A percentile compares a stretch with the other conserved stretches of the same genome.
These are phyloP conservation scores for Maudiozyma pseudohumilis DNA, from an alignment of 805 yeast species.

Conservation along the genomic window DNA sequence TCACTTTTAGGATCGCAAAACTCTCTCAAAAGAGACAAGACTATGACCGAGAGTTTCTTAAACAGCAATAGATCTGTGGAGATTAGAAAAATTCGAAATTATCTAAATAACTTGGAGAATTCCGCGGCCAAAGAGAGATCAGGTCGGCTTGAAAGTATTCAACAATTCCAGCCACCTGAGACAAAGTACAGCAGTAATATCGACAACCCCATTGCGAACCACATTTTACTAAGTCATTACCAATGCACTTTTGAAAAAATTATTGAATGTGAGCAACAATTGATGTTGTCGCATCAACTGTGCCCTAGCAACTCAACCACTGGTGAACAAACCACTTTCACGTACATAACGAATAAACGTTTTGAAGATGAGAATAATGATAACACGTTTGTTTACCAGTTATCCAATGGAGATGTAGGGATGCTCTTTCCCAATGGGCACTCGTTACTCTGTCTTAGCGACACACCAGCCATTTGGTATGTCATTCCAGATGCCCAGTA, in stretches of 20 bases:
- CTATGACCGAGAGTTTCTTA: not conserved
- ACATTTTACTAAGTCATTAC: slow-evolving; percentile 36
- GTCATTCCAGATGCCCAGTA: slow-evolving; percentile 36
- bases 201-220: slow-evolving; percentile 28
- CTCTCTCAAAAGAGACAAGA: not conserved
- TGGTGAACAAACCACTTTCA: not conserved
- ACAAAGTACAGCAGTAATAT: slow-evolving; percentile 13
- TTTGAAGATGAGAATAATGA: not conserved
- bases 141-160: not conserved
- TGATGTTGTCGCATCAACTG: not conserved
- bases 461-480: slow-evolving; percentile 52
- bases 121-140: not conserved
- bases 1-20: not conserved
- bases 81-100: not conserved
- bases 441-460: slow-evolving; percentile 57
- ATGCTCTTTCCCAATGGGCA: slow-evolving; percentile 79
- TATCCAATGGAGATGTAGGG: slow-evolving; percentile 81
- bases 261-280: slow-evolving; percentile 29
- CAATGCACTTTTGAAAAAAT: slow-evolving; percentile 36
- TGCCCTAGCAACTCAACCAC: not conserved
- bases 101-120: not conserved
- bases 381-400: slow-evolving; percentile 42
- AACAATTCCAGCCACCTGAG: not conserved
- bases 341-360: not conserved
- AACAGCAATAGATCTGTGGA: not conserved